Conservation (phyloP, 192 early-diverging fungal genomes). For the Allomyces macrogynus region DNA sequence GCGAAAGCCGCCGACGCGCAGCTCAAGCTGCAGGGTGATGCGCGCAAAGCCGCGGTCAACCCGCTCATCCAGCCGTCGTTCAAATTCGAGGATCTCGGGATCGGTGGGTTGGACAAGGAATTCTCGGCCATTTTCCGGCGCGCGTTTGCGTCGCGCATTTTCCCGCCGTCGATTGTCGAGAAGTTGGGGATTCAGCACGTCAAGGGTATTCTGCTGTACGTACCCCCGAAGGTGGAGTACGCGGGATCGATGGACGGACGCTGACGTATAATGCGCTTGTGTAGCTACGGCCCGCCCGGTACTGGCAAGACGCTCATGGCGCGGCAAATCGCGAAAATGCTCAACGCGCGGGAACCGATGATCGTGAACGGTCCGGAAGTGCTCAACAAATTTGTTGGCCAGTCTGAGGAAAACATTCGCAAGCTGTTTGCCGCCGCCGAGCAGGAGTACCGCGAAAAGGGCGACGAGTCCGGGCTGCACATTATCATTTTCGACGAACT, state of each 20-base stretch:
- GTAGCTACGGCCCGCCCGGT: slow-evolving; percentile 68
- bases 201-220: slow-evolving; percentile 58
- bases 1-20: slow-evolving; percentile 46
- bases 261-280: no score
- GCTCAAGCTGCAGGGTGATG: slow-evolving; percentile 49
- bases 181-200: slow-evolving; percentile 92
- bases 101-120: slow-evolving; percentile 89
- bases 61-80: slow-evolving; percentile 80
- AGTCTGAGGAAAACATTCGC: slow-evolving; percentile 88
- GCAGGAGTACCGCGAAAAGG: slow-evolving; percentile 78
- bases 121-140: slow-evolving; percentile 87
- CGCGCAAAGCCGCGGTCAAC: slow-evolving; percentile 19
- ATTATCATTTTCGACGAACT: slow-evolving; percentile 99
- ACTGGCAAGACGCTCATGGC: slow-evolving; percentile 97
- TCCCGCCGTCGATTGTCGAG: slow-evolving; percentile 77
- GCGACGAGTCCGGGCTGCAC: slow-evolving; percentile 75
- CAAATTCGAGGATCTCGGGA: slow-evolving; percentile 92
- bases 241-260: no score
- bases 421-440: slow-evolving; percentile 92
- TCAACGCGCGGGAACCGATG: slow-evolving; percentile 78
- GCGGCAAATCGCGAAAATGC: slow-evolving; percentile 96
- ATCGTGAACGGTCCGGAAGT: slow-evolving; percentile 95
- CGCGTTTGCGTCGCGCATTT: slow-evolving; percentile 93
- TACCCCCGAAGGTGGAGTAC: no score
- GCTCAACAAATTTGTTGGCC: slow-evolving; percentile 89